phyloP scores from a whole-genome alignment of 2,329 filamentous ascomycete genomes.

The Calonectria montana region DNA sequence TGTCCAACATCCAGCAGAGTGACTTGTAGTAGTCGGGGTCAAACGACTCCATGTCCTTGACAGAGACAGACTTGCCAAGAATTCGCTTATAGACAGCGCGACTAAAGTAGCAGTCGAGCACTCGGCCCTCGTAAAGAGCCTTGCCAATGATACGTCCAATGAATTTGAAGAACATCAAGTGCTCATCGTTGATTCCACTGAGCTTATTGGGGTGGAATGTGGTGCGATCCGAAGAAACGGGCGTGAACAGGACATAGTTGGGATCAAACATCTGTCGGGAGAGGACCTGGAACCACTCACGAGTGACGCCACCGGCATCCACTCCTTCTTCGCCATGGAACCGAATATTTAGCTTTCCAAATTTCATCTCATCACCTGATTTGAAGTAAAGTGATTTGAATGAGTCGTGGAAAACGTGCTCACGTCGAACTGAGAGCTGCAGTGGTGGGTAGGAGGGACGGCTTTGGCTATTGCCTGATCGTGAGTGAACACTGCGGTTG shows the following conservation, averaged over 20 bases:
- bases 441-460: conserved; percentile 78
- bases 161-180: conserved; percentile 99
- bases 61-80: conserved; percentile 91
- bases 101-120: conserved; percentile 98
- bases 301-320: conserved; percentile 95
- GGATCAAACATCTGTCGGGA: conserved; percentile 99
- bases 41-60: conserved; percentile 99
- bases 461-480: conserved; percentile 73
- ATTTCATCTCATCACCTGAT: conserved; percentile 96
- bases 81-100: conserved; percentile 98
- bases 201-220: conserved; percentile 98
- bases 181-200: conserved; percentile 93
- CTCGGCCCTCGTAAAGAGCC: conserved; percentile 93
- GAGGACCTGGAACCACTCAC: conserved; percentile 99
- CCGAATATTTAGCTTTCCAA: conserved; percentile 96
- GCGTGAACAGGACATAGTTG: conserved; percentile 95
- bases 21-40: conserved; percentile 99
- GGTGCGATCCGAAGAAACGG: conserved; percentile 95
- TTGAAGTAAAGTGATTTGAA: conserved; percentile 99
- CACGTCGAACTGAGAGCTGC: conserved; percentile 89
- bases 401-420: conserved; percentile 97
- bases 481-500: conserved; percentile 86
- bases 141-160: conserved; percentile 99
- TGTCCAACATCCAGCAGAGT: conserved; percentile 97
- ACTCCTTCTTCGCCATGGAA: conserved; percentile 98